Percentiles rank a stretch among this genome's conserved stretches.
Evolutionary conservation across 495 filamentous ascomycete species (phyloP).

Genomic region (Xylaria longipes): DNA sequence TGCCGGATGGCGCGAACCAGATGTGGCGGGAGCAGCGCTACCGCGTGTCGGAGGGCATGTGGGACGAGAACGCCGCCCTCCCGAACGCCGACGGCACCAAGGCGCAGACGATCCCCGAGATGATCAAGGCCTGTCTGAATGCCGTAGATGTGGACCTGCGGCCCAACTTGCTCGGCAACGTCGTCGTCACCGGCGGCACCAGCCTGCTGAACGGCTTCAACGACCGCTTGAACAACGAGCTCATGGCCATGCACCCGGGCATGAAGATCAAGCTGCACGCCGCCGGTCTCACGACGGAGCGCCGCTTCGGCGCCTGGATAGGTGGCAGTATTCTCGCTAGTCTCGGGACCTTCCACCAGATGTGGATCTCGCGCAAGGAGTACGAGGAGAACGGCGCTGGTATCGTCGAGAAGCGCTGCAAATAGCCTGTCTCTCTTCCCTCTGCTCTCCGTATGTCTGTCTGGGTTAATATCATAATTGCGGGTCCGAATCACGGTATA

Average conservation of each 20-base stretch:
- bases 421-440: conserved; percentile 48
- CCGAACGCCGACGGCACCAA: conserved; percentile 47
- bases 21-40: conserved; percentile 89
- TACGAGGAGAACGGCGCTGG: conserved; percentile 76
- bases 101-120: conserved; percentile 76
- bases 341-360: conserved; percentile 98
- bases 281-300: conserved; percentile 82
- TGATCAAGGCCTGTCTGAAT: conserved; percentile 77
- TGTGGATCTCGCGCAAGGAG: conserved; percentile 93
- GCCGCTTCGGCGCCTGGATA: conserved; percentile 92
- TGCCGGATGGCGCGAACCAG: conserved; percentile 94
- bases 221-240: conserved; percentile 83
- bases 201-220: conserved; percentile 87
- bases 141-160: conserved; percentile 88
- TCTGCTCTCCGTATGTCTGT: conserved; percentile 34
- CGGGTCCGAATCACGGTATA: conserved; percentile 20
- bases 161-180: conserved; percentile 79
- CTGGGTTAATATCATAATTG: conserved; percentile 15
- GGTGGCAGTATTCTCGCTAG: conserved; percentile 95
- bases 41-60: conserved; percentile 83
- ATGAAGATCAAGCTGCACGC: conserved; percentile 84
- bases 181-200: conserved; percentile 91
- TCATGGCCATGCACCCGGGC: conserved; percentile 77
- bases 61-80: conserved; percentile 76
- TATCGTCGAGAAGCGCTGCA: conserved; percentile 81